Base-by-base conservation (phyloP, 2,329 filamentous ascomycete species). In the Colletotrichum gigasporum region DNA sequence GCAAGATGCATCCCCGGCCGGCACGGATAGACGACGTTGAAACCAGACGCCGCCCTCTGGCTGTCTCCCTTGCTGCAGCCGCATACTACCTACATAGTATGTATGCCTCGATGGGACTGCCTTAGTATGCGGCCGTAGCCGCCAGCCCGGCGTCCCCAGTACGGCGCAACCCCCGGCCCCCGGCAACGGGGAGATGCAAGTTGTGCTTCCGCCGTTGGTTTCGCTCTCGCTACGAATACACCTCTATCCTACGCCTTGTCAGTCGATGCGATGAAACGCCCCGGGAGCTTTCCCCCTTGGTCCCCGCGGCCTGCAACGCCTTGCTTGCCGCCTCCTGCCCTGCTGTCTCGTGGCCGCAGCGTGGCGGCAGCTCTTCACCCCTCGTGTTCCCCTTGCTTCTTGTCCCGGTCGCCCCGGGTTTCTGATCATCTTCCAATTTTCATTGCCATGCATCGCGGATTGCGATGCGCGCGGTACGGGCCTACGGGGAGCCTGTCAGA, bases 121-220 rank as follows among this genome's bases (percentile, higher is more conserved):
- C 26, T 37, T 64, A 50, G 48, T 44, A 41, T 64, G 34, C 61
- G 61, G 61, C 61, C 61, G 56, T 64, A 64, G 50, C 48, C 61
- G 41, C 10, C 57, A 30, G 12, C 42, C 26, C 48, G 47, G 47
- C 47, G 28, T 34, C 48, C 16, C 39, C 37, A 39, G 26, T 28
- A 4, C 30, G 30, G 22, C 35, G n/a, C n/a, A n/a, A n/a, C 35
- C 47, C 37, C 47, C 35, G 37, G 35, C 47, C 22, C n/a, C 48
- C 26, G 48, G 39, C 61, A 45, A 24, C 61, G 56, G 56, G 56
- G 61, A 48, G 42, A 64, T 37, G 61, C 48, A 64, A 18, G 39
- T 35, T 28, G 42, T 61, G 47, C 56, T 61, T 64, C 61, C 61
- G 56, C 56, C 16, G 48, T 45, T 48, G 34, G 44, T 57, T 32